Conservation (phyloP, 2,329 filamentous ascomycete species). For the Penicillium sp. region DNA sequence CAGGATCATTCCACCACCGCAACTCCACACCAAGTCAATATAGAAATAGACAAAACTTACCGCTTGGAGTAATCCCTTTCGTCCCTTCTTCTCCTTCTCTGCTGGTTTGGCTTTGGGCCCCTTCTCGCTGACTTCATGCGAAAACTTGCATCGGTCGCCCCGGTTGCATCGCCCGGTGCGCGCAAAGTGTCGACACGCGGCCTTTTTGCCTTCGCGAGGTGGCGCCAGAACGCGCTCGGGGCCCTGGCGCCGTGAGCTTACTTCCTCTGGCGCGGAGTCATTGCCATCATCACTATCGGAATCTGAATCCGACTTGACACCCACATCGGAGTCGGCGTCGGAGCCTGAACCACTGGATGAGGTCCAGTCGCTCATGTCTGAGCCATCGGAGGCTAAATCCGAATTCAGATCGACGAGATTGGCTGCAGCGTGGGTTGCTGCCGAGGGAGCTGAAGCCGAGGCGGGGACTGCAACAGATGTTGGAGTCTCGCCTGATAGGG, state of each 20-base stretch:
- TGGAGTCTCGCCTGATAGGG: neutral
- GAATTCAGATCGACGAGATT: slow-evolving; percentile 16
- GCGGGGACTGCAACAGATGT: neutral
- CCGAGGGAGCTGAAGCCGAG: neutral
- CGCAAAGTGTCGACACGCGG: slow-evolving; percentile 46
- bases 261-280: slow-evolving; percentile 47
- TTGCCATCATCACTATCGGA: slow-evolving; percentile 31
- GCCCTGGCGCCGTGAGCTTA: slow-evolving; percentile 45
- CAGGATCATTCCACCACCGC: neutral
- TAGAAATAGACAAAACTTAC: slow-evolving; percentile 34
- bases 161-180: slow-evolving; percentile 48
- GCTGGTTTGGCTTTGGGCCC: slow-evolving; percentile 32
- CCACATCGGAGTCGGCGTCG: slow-evolving; percentile 32
- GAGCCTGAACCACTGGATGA: slow-evolving; percentile 43
- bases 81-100: slow-evolving; percentile 32
- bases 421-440: neutral
- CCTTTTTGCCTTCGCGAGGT: slow-evolving; percentile 39
- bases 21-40: neutral
- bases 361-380: slow-evolving; percentile 42
- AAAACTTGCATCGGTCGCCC: slow-evolving; percentile 48
- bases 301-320: slow-evolving; percentile 23
- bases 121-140: slow-evolving; percentile 43
- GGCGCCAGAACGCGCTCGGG: slow-evolving; percentile 48
- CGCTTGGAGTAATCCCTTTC: slow-evolving; percentile 50
- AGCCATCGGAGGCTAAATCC: slow-evolving; percentile 25